Evolutionary conservation across 352 stramenopile genomes (phyloP).

Genomic region (Thalassiosira allenii): DNA sequence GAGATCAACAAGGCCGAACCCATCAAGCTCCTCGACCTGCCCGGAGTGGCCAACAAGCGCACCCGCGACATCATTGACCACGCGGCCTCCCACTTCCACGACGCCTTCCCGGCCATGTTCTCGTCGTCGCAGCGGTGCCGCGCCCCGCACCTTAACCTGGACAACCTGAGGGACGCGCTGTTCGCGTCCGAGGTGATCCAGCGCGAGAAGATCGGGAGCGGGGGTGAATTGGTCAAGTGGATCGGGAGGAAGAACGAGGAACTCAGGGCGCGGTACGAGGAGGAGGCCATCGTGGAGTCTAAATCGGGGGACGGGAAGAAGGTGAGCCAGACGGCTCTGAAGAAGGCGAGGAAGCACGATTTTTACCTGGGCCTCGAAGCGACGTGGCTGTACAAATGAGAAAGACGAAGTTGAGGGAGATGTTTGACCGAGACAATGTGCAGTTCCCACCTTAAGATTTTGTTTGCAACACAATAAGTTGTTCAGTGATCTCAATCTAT

Average conservation of each 20-base stretch:
- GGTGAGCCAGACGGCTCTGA: constrained; percentile 57
- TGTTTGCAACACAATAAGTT: background rate
- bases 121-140: constrained; percentile 68
- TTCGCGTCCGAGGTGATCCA: constrained; percentile 74
- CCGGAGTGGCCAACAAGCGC: constrained; percentile 59
- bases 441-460: background rate
- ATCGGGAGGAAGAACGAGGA: constrained; percentile 71
- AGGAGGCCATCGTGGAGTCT: too few species aligned
- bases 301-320: constrained; percentile 10
- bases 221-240: constrained; percentile 66
- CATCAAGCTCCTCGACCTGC: constrained; percentile 81
- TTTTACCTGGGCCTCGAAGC: constrained; percentile 84
- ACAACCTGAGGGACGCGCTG: constrained; percentile 82
- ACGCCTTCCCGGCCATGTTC: constrained; percentile 78
- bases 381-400: constrained; percentile 75
- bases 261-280: constrained; percentile 41
- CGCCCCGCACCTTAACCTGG: constrained; percentile 82
- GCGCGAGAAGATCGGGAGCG: constrained; percentile 62
- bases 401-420: too few species aligned
- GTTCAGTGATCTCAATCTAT: constrained; percentile 63
- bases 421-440: too few species aligned
- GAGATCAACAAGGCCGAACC: constrained; percentile 87
- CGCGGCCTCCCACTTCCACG: constrained; percentile 59
- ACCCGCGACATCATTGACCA: constrained; percentile 69
- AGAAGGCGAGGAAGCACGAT: constrained; percentile 72